These are phyloP conservation scores for Pascua sp. DNA, from an alignment of 1,284 basidiomycete genomes.

Conservation along the genomic window DNA sequence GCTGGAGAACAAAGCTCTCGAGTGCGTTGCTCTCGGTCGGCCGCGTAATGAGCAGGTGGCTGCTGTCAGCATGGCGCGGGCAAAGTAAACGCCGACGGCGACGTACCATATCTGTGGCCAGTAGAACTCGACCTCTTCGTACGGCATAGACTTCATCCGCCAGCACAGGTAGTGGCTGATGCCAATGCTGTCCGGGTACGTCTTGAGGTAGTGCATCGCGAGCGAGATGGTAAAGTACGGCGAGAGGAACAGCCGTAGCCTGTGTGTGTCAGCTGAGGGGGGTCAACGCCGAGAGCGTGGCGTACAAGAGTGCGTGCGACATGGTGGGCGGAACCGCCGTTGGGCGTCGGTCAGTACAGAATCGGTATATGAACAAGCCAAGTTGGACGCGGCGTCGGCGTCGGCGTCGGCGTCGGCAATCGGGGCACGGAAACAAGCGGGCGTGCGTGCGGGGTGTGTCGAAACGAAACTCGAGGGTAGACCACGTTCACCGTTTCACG, in stretches of 20 bases:
- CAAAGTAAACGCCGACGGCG: not conserved
- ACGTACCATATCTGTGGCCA: slow-evolving; percentile 92
- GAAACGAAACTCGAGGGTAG: no score
- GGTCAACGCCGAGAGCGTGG: not conserved
- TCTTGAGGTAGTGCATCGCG: slow-evolving; percentile 79
- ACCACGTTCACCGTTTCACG: no score
- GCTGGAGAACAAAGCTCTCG: slow-evolving; percentile 84
- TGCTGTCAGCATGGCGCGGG: slow-evolving; percentile 39
- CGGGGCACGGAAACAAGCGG: no score
- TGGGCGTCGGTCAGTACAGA: not conserved
- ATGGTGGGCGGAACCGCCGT: slow-evolving; percentile 16
- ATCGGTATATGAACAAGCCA: not conserved
- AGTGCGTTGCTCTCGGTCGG: slow-evolving; percentile 84
- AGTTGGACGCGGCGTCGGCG: not conserved
- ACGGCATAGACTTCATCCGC: slow-evolving; percentile 71
- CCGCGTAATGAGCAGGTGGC: slow-evolving; percentile 85
- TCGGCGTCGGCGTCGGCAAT: no score
- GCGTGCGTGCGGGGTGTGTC: not conserved
- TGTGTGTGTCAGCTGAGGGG: slow-evolving; percentile 20
- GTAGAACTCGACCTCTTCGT: slow-evolving; percentile 81
- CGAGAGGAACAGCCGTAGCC: slow-evolving; percentile 79
- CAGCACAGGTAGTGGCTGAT: slow-evolving; percentile 93
- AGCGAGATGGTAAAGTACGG: slow-evolving; percentile 89
- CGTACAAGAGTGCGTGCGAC: slow-evolving; percentile 37
- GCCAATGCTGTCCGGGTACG: slow-evolving; percentile 88